Evolutionary conservation across 225 moss, liverwort and hornwort genomes (phyloP).

Genomic region (Ulota crispa): DNA sequence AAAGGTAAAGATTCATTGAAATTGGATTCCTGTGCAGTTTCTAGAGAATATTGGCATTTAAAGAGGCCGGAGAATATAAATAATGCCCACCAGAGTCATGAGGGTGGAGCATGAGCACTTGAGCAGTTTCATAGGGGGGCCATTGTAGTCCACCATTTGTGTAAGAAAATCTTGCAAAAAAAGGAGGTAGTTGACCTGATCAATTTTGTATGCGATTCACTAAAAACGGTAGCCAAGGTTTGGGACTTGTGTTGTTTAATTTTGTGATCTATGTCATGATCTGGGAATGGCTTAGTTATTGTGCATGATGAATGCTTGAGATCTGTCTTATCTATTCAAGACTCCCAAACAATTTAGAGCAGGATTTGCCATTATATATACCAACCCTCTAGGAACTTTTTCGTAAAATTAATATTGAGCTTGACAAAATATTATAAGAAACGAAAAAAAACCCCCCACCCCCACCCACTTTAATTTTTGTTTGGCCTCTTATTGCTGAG

Average conservation of each 20-base stretch:
- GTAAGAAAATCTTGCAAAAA: conserved; percentile 36
- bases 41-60: background rate
- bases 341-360: too few relatives aligned
- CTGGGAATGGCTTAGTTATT: background rate
- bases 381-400: background rate
- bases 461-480: too few relatives aligned
- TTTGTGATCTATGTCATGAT: conserved; percentile 24
- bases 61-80: background rate
- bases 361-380: background rate
- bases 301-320: background rate
- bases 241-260: background rate
- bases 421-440: too few relatives aligned
- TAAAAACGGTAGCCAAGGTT: background rate
- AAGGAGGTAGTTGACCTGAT: conserved; percentile 7
- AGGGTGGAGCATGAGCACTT: background rate
- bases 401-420: too few relatives aligned
- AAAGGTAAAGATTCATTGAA: conserved; percentile 1
- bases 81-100: background rate
- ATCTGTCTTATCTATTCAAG: background rate
- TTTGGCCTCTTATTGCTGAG: too few relatives aligned
- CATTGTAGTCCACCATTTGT: background rate
- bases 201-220: background rate
- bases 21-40: background rate
- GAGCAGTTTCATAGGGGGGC: background rate
- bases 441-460: too few relatives aligned